Evolutionary conservation across 139 green algal genomes (phyloP).

Genomic region (Coccomyxa sp.): DNA sequence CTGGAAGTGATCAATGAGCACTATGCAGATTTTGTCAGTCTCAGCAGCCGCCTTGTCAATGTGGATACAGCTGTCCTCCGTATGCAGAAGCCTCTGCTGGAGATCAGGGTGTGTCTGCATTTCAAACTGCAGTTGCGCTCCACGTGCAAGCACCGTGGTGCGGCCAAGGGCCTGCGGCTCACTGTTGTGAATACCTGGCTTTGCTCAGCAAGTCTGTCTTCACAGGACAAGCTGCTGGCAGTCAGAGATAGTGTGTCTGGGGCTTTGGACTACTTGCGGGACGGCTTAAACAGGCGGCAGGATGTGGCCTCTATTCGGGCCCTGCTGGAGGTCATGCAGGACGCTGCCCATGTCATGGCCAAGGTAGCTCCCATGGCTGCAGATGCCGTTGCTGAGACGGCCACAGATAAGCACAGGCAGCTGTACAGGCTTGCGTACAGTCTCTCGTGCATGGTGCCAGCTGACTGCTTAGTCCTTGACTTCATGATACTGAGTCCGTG

Average conservation of each 20-base stretch:
- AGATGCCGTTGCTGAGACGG: not conserved
- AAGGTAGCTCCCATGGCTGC: conserved; percentile 53
- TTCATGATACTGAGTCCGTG: no score
- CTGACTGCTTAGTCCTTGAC: no score
- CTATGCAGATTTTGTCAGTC: conserved; percentile 90
- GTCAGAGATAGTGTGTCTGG: conserved; percentile 43
- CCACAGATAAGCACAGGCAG: not conserved
- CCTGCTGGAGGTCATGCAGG: conserved; percentile 83
- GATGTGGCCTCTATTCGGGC: conserved; percentile 57
- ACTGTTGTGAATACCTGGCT: no score
- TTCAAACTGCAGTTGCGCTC: no score
- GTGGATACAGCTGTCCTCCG: conserved; percentile 80
- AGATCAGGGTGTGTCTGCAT: conserved; percentile 47
- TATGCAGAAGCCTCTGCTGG: conserved; percentile 77
- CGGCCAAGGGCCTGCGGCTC: no score
- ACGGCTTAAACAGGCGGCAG: conserved; percentile 62
- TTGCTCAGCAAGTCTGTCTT: no score
- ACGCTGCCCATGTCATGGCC: conserved; percentile 73
- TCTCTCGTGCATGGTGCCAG: not conserved
- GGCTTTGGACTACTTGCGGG: conserved; percentile 57
- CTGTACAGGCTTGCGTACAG: not conserved
- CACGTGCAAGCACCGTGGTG: not conserved
- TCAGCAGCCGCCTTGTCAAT: conserved; percentile 78
- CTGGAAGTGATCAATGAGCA: conserved; percentile 94
- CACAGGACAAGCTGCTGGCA: conserved; percentile 20